Conservation (phyloP, 371 early-diverging fungal species). For the Actinomucor elegans region DNA sequence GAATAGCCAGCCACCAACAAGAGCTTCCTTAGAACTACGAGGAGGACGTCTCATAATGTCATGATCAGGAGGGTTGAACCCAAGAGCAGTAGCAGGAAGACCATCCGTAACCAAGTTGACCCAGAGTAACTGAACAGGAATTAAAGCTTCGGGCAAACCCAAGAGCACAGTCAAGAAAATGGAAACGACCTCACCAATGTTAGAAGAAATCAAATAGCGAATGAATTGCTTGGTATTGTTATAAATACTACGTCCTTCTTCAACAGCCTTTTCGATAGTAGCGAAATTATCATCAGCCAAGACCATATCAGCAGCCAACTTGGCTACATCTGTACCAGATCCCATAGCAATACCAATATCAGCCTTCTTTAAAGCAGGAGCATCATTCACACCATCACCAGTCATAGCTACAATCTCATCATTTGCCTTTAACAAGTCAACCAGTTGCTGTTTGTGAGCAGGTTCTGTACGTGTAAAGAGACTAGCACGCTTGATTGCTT, state of each 20-base stretch:
- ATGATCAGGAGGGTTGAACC: constrained; percentile 95
- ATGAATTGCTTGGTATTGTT: constrained; percentile 98
- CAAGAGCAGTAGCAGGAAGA: constrained; percentile 94
- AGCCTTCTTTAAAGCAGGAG: constrained; percentile 95
- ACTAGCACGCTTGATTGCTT: constrained; percentile 74
- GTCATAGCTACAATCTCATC: constrained; percentile 98
- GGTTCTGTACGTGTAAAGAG: constrained; percentile 96
- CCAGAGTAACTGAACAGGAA: constrained; percentile 97
- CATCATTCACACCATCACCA: constrained; percentile 99
- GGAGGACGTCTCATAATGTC: constrained; percentile 94
- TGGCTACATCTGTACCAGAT: constrained; percentile 96
- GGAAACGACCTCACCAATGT: constrained; percentile 82
- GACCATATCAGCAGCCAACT: constrained; percentile 97
- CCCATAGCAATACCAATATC: constrained; percentile 99
- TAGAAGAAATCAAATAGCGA: constrained; percentile 94
- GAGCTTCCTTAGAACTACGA: constrained; percentile 80
- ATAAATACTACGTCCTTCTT: constrained; percentile 96
- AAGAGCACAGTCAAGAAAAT: constrained; percentile 94
- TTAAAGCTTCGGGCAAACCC: constrained; percentile 95
- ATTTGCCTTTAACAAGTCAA: constrained; percentile 81
- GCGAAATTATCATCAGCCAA: constrained; percentile 97
- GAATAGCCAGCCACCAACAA: constrained; percentile 94
- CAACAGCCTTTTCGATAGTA: constrained; percentile 94
- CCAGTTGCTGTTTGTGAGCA: constrained; percentile 90
- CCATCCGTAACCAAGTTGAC: constrained; percentile 98